Conservation (phyloP, 495 filamentous ascomycete genomes). For the Penicillium pancosmium region DNA sequence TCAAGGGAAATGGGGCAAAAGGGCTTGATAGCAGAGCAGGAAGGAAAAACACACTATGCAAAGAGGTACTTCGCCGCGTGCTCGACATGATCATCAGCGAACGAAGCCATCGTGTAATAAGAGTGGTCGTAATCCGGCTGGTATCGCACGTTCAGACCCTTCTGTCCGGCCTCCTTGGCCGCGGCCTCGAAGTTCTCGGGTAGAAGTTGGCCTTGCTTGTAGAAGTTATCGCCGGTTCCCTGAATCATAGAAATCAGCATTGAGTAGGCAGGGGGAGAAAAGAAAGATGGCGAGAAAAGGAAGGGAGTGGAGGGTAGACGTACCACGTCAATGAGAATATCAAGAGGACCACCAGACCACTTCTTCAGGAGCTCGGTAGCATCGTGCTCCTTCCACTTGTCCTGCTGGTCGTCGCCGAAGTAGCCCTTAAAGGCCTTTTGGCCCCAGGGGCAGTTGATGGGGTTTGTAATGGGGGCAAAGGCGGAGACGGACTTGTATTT, state of each 20-base stretch:
- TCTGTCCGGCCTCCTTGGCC: constrained; percentile 68
- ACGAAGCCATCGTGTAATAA: constrained; percentile 90
- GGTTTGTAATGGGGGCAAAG: constrained; percentile 92
- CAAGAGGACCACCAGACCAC: constrained; percentile 66
- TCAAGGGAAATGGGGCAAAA: constrained; percentile 4
- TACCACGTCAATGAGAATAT: constrained; percentile 82
- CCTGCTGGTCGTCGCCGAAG: constrained; percentile 70
- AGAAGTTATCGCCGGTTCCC: constrained; percentile 94
- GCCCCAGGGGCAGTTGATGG: constrained; percentile 85
- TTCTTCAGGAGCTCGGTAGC: constrained; percentile 85
- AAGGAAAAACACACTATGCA: constrained; percentile 50
- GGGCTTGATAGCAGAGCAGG: constrained; percentile 14
- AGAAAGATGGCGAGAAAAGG: not conserved
- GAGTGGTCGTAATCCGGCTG: constrained; percentile 95
- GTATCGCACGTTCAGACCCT: constrained; percentile 72
- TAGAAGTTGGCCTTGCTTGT: constrained; percentile 87
- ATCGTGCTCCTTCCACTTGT: constrained; percentile 85
- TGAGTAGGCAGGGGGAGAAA: not conserved
- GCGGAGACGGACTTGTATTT: constrained; percentile 86
- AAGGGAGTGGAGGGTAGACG: constrained; percentile 21
- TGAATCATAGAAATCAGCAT: constrained; percentile 17
- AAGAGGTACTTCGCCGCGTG: constrained; percentile 85
- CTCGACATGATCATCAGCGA: constrained; percentile 86
- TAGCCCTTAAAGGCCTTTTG: constrained; percentile 94
- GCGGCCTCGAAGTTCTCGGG: constrained; percentile 90